phyloP scores from a whole-genome alignment of 1,139 yeast genomes.

The Sugiyamaella neomexicana region DNA sequence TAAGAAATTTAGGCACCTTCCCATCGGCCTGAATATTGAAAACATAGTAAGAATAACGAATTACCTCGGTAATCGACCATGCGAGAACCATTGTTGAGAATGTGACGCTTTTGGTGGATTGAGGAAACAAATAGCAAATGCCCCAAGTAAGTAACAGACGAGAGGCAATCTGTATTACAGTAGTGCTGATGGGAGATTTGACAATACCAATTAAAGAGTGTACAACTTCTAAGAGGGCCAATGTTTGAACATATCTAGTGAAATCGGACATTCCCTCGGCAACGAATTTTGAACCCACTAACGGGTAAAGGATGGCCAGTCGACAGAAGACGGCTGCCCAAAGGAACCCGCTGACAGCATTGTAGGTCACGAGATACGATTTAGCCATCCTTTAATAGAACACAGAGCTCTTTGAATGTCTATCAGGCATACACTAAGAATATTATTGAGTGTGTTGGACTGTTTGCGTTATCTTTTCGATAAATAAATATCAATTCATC shows the following conservation, averaged over 20 bases:
- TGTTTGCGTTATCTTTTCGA: no score
- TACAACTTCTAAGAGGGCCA: constrained; percentile 77
- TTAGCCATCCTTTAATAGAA: constrained; percentile 5
- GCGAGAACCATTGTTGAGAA: constrained; percentile 71
- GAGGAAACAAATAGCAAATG: constrained; percentile 69
- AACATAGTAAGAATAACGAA: constrained; percentile 83
- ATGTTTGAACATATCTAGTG: constrained; percentile 72
- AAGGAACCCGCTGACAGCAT: constrained; percentile 61
- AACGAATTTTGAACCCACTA: constrained; percentile 50
- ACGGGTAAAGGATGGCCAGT: constrained; percentile 38
- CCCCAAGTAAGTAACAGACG: constrained; percentile 84
- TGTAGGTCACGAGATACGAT: constrained; percentile 52
- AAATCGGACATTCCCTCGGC: constrained; percentile 60
- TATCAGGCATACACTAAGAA: no score
- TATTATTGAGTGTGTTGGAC: no score
- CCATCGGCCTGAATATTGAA: constrained; percentile 52
- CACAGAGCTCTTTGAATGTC: neutral
- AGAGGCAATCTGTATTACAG: constrained; percentile 82
- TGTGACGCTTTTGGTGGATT: constrained; percentile 56
- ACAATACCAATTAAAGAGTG: constrained; percentile 77
- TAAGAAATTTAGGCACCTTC: constrained; percentile 63
- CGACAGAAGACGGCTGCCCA: constrained; percentile 62
- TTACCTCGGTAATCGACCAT: constrained; percentile 89
- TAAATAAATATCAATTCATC: no score
- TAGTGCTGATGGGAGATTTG: constrained; percentile 79